These are phyloP conservation scores for Lichtheimia ornata DNA, from an alignment of 371 early-diverging fungal genomes.

Conservation along the genomic window DNA sequence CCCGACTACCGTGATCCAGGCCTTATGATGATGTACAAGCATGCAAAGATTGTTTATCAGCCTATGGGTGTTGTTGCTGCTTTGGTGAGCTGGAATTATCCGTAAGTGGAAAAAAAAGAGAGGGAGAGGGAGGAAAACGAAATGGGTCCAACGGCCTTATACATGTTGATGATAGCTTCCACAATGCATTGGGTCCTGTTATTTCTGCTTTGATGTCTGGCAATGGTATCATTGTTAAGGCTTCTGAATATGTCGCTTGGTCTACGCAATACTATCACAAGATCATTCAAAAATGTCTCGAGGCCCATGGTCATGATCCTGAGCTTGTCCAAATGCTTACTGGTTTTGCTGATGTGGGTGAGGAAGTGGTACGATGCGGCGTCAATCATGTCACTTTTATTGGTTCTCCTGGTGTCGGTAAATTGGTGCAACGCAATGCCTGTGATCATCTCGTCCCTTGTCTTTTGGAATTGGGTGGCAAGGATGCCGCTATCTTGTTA, in stretches of 20 bases:
- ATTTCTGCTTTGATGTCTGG: slow-evolving; percentile 85
- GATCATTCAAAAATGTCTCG: slow-evolving; percentile 68
- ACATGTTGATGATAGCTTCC: slow-evolving; percentile 48
- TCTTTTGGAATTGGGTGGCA: slow-evolving; percentile 90
- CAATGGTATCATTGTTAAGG: slow-evolving; percentile 83
- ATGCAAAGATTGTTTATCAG: slow-evolving; percentile 75
- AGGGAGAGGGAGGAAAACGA: background rate
- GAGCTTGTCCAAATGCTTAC: slow-evolving; percentile 80
- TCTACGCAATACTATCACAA: slow-evolving; percentile 66
- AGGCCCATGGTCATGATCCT: slow-evolving; percentile 70
- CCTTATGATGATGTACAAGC: slow-evolving; percentile 77
- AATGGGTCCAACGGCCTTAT: too few species aligned
- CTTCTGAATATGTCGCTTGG: slow-evolving; percentile 87
- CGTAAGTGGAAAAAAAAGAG: slow-evolving; percentile 31
- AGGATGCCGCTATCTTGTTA: slow-evolving; percentile 80
- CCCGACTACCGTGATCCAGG: slow-evolving; percentile 73
- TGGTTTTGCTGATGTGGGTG: slow-evolving; percentile 82
- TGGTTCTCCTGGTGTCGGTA: slow-evolving; percentile 83
- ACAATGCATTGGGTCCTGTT: slow-evolving; percentile 82
- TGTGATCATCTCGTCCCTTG: slow-evolving; percentile 78
- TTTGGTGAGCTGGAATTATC: slow-evolving; percentile 85
- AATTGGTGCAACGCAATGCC: slow-evolving; percentile 75
- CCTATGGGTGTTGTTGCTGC: slow-evolving; percentile 84
- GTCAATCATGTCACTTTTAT: slow-evolving; percentile 85
- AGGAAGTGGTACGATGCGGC: slow-evolving; percentile 63